A percentile compares a stretch with the other conserved stretches of the same genome.
phyloP scores from a whole-genome alignment of 2,329 filamentous ascomycete species.

The Ophiostoma sp. region DNA sequence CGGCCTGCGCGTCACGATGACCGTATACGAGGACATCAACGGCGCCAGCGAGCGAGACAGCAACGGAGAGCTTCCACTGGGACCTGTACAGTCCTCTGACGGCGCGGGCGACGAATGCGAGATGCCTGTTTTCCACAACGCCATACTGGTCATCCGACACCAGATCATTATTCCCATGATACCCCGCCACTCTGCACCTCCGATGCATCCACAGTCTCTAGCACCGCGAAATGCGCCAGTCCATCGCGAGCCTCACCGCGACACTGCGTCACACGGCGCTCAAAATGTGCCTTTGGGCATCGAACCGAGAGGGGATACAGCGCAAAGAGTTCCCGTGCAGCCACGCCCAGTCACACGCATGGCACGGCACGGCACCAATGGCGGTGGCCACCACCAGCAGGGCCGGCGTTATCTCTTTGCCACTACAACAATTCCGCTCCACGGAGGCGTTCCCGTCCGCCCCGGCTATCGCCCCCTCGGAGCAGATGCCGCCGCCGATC shows the following conservation, averaged over 20 bases:
- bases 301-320: background rate
- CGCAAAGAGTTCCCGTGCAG: background rate
- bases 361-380: background rate
- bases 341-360: background rate
- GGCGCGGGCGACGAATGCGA: background rate
- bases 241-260: background rate
- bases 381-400: slow-evolving; percentile 18
- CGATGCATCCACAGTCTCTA: background rate
- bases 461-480: slow-evolving; percentile 26
- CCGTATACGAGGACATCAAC: slow-evolving; percentile 19
- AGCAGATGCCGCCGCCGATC: slow-evolving; percentile 19
- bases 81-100: background rate
- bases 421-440: slow-evolving; percentile 26
- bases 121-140: slow-evolving; percentile 14
- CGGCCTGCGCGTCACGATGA: slow-evolving; percentile 28
- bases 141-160: slow-evolving; percentile 23
- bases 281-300: background rate
- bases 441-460: slow-evolving; percentile 20
- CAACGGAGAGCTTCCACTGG: background rate
- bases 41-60: background rate
- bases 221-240: background rate
- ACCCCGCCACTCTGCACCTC: background rate
- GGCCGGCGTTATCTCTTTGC: slow-evolving; percentile 24
- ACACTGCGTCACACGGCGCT: background rate
- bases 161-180: slow-evolving; percentile 25